phyloP scores from a whole-genome alignment of 179 eudicot genomes.

The Actinidia chinensis region DNA sequence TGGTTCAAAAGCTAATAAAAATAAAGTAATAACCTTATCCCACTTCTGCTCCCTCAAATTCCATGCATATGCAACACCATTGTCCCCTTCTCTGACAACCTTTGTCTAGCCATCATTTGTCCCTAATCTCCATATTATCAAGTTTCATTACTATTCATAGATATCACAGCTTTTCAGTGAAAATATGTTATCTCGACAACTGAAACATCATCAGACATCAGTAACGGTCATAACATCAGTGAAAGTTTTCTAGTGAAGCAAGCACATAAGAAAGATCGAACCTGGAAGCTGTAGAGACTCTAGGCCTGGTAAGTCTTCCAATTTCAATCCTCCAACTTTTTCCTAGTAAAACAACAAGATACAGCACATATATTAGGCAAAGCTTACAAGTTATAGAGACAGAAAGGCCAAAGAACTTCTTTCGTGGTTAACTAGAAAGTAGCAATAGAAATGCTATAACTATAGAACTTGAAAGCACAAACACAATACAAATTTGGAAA shows the following conservation, averaged over 20 bases:
- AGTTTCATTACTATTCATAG: background rate
- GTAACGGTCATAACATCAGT: background rate
- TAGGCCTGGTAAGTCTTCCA: conserved; percentile 91
- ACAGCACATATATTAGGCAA: conserved; percentile 21
- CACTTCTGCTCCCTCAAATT: conserved; percentile 76
- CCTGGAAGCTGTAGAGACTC: conserved; percentile 90
- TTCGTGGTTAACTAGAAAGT: background rate
- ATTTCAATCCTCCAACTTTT: conserved; percentile 89
- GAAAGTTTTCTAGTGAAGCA: background rate
- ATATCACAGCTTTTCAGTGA: conserved; percentile 2
- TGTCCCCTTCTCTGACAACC: conserved; percentile 94
- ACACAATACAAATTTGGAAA: background rate
- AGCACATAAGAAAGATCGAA: conserved; percentile 28
- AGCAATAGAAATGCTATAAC: background rate
- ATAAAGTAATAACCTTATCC: conserved; percentile 66
- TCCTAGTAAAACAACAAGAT: conserved; percentile 48
- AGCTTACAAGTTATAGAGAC: conserved; percentile 1
- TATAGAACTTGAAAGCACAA: background rate
- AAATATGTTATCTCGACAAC: background rate
- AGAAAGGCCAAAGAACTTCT: conserved; percentile 1
- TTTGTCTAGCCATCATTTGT: conserved; percentile 90
- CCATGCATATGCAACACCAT: conserved; percentile 97
- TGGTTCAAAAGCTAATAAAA: conserved; percentile 10
- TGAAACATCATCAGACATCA: background rate
- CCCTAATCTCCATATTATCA: conserved; percentile 49